Percentiles rank a stretch among this genome's conserved stretches.
Evolutionary conservation across 345 rosid species (phyloP).

Genomic region (Ceriops tagal): DNA sequence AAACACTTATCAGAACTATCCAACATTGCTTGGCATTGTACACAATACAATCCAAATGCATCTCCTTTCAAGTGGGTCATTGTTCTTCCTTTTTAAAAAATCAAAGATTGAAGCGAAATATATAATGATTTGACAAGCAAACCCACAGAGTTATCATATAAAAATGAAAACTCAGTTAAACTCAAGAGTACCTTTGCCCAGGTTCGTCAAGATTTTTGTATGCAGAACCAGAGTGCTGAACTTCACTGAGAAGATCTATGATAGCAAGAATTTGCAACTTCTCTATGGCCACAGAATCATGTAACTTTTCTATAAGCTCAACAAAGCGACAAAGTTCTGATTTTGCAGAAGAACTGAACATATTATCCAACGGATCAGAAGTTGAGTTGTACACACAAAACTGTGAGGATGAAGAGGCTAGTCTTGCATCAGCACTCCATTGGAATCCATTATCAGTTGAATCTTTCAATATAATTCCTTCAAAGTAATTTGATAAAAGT

Average conservation of each 20-base stretch:
- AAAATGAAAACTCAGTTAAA: constrained; percentile 8
- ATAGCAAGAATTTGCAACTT: constrained; percentile 68
- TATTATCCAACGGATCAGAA: constrained; percentile 32
- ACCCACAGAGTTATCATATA: background rate
- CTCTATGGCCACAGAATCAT: constrained; percentile 43
- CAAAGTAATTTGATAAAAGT: constrained; percentile 61
- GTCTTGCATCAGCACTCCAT: constrained; percentile 55
- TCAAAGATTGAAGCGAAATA: background rate
- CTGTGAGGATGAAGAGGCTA: constrained; percentile 41
- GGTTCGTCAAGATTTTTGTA: constrained; percentile 82
- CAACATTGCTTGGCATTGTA: background rate
- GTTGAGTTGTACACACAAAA: constrained; percentile 36
- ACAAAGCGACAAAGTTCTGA: constrained; percentile 47
- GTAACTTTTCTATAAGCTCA: constrained; percentile 52
- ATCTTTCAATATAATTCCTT: constrained; percentile 50
- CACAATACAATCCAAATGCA: background rate
- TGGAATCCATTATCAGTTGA: constrained; percentile 48
- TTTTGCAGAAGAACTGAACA: constrained; percentile 38
- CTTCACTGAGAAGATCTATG: constrained; percentile 65
- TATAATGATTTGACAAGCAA: background rate
- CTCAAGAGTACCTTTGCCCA: constrained; percentile 63
- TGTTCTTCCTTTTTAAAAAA: background rate
- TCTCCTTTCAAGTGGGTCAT: background rate
- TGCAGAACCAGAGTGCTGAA: constrained; percentile 60
- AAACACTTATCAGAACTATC: background rate